phyloP scores from a whole-genome alignment of 2,329 filamentous ascomycete species.

The Aspergillus neoniger region DNA sequence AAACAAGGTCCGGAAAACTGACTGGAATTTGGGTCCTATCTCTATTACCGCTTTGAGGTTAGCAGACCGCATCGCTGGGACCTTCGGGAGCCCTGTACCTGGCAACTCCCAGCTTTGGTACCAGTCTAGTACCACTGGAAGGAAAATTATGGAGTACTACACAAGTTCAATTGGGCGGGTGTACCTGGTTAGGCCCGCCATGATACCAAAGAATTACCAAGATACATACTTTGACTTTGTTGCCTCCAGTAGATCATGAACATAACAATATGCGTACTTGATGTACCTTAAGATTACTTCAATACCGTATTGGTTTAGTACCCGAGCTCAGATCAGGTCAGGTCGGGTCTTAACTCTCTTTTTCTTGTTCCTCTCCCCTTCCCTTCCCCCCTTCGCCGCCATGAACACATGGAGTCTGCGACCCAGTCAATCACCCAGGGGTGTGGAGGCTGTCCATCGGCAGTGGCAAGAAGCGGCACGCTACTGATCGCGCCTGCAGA shows the following conservation, averaged over 20 bases:
- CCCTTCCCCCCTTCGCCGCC: neutral
- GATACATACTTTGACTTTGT: too few species aligned
- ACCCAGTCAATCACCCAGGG: neutral
- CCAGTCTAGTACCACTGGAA: too few species aligned
- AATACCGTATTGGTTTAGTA: neutral
- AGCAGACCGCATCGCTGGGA: neutral
- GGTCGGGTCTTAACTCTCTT: neutral
- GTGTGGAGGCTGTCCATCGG: neutral
- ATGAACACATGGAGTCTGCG: neutral
- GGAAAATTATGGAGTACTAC: too few species aligned
- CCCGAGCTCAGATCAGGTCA: neutral
- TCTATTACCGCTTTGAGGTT: neutral
- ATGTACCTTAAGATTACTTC: neutral
- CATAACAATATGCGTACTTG: neutral
- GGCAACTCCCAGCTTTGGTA: too few species aligned
- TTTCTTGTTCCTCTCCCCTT: too few species aligned
- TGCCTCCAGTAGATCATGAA: too few species aligned
- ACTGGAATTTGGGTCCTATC: neutral
- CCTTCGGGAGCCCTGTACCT: neutral
- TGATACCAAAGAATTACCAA: too few species aligned
- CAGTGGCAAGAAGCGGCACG: neutral
- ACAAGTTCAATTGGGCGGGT: too few species aligned
- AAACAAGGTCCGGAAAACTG: neutral
- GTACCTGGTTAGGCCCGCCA: too few species aligned
- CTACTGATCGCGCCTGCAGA: neutral